Evolutionary conservation across 148 eudicot species (phyloP).

Genomic region (Chenopodium quinoa): DNA sequence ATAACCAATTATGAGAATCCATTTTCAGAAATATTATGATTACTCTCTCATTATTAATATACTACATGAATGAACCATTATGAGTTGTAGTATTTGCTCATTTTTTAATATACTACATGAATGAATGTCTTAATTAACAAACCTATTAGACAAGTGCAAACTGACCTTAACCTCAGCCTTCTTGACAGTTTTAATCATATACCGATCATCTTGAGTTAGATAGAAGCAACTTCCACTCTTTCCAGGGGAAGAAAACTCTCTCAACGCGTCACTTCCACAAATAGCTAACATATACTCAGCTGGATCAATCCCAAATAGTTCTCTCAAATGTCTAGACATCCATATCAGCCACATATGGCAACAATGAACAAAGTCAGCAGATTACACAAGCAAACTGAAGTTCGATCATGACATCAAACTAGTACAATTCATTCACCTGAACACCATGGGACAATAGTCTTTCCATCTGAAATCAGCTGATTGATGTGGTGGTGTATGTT

Average conservation of each 20-base stretch:
- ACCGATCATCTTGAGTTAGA: conserved; percentile 74
- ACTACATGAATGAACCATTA: not conserved
- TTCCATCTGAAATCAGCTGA: conserved; percentile 78
- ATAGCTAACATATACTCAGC: conserved; percentile 91
- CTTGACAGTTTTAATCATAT: conserved; percentile 80
- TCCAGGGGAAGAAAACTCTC: conserved; percentile 87
- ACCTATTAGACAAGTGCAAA: conserved; percentile 4
- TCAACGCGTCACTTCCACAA: conserved; percentile 79
- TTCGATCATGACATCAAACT: not conserved
- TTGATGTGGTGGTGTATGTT: conserved; percentile 79
- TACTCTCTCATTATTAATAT: not conserved
- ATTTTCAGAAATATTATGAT: not conserved
- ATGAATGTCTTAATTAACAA: not conserved
- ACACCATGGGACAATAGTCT: conserved; percentile 80
- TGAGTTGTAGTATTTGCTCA: not conserved
- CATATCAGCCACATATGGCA: not conserved
- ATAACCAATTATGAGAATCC: conserved; percentile 10
- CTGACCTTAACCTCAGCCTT: conserved; percentile 86
- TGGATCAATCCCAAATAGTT: conserved; percentile 66
- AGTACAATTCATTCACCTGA: conserved; percentile 41
- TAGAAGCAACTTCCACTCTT: conserved; percentile 91
- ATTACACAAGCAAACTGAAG: not conserved
- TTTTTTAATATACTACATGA: not conserved
- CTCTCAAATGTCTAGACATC: conserved; percentile 59
- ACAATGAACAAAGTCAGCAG: conserved; percentile 10